Conservation (phyloP, 208 protist species). For the Leptomonas pyrrhocoris region DNA sequence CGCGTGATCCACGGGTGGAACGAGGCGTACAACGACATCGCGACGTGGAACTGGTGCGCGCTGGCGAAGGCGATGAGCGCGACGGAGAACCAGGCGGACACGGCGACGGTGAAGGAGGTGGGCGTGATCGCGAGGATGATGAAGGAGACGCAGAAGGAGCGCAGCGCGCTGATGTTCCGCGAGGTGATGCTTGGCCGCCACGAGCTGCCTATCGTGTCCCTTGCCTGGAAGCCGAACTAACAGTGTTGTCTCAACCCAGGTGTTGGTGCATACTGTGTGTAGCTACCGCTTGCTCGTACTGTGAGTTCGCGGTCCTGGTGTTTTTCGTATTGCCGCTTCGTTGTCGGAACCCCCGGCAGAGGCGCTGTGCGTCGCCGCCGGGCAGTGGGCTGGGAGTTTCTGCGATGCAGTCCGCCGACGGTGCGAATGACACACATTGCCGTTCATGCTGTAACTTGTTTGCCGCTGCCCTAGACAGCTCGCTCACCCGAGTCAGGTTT, state of each 20-base stretch:
- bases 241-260: neutral
- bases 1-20: slow-evolving; percentile 55
- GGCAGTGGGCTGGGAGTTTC: too few relatives aligned
- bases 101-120: slow-evolving; percentile 18
- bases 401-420: too few relatives aligned
- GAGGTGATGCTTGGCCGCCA: slow-evolving; percentile 46
- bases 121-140: slow-evolving; percentile 12
- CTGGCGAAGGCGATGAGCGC: slow-evolving; percentile 33
- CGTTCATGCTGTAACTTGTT: too few relatives aligned
- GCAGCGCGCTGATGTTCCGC: slow-evolving; percentile 30
- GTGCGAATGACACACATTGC: too few relatives aligned
- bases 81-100: slow-evolving; percentile 13
- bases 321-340: too few relatives aligned
- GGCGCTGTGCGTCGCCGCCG: too few relatives aligned
- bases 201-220: slow-evolving; percentile 40
- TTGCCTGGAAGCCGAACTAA: slow-evolving; percentile 10
- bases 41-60: slow-evolving; percentile 43
- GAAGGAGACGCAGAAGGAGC: slow-evolving; percentile 9
- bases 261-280: neutral
- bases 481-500: too few relatives aligned
- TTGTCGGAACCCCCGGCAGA: too few relatives aligned
- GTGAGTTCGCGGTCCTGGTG: too few relatives aligned
- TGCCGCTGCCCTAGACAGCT: too few relatives aligned
- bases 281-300: neutral
- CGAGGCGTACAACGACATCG: slow-evolving; percentile 52